Evolutionary conservation across 2,329 filamentous ascomycete genomes (phyloP).

Genomic region (Exophiala aquamarina): DNA sequence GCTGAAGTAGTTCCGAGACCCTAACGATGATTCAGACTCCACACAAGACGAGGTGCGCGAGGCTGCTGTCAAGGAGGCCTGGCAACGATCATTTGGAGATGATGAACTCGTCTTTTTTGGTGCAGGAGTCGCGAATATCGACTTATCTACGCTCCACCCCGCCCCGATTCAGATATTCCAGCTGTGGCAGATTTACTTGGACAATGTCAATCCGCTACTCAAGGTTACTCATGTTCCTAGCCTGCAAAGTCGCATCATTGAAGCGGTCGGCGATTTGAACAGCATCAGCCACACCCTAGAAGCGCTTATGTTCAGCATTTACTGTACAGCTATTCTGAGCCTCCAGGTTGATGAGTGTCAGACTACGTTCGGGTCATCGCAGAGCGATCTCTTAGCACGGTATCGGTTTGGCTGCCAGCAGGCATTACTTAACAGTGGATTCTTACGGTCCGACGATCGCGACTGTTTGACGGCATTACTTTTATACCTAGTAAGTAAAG

Average conservation of each 20-base stretch:
- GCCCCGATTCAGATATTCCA: conserved; percentile 55
- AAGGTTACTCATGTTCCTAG: conserved; percentile 68
- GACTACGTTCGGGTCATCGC: conserved; percentile 37
- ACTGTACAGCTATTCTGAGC: conserved; percentile 59
- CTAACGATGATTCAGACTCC: conserved; percentile 33
- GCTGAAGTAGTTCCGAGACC: conserved; percentile 27
- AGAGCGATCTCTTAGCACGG: conserved; percentile 38
- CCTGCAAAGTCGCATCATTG: conserved; percentile 63
- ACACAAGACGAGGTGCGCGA: conserved; percentile 37
- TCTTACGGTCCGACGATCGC: conserved; percentile 42
- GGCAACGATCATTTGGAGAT: conserved; percentile 44
- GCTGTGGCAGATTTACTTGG: conserved; percentile 67
- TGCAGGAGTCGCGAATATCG: conserved; percentile 38
- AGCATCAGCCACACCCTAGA: conserved; percentile 59
- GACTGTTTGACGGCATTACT: conserved; percentile 53
- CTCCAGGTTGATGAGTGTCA: conserved; percentile 57
- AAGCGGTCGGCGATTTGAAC: conserved; percentile 57
- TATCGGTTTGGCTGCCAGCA: conserved; percentile 50
- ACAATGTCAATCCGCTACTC: conserved; percentile 67
- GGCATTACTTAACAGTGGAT: conserved; percentile 44
- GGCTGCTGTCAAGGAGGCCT: conserved; percentile 44
- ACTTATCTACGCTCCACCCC: conserved; percentile 58
- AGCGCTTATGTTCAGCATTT: conserved; percentile 68
- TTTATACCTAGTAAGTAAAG: conserved; percentile 52
- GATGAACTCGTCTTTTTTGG: conserved; percentile 57